Conservation (phyloP, 2,329 filamentous ascomycete species). For the Pseudogymnoascus sp. region DNA sequence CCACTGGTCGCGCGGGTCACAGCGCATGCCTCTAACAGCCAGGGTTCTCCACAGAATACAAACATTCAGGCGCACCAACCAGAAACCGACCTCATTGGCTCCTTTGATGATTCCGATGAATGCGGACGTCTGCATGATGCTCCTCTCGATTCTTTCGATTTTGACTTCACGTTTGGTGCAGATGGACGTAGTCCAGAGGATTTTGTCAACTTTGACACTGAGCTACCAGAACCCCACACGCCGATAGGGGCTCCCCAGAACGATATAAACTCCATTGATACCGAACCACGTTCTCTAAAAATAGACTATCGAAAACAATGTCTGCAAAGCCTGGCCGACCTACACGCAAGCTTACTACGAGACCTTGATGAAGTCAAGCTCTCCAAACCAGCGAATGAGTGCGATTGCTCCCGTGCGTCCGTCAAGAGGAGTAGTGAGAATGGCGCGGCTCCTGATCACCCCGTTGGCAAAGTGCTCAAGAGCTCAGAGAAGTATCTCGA, state of each 20-base stretch:
- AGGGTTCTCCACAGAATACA: neutral
- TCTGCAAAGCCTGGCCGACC: neutral
- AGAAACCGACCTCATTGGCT: neutral
- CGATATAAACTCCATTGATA: neutral
- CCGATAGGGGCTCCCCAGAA: neutral
- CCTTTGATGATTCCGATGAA: neutral
- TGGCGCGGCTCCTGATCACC: neutral
- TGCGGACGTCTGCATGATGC: neutral
- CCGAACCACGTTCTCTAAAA: neutral
- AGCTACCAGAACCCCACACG: neutral
- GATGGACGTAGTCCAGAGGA: neutral
- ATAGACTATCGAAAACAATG: neutral
- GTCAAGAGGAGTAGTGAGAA: neutral
- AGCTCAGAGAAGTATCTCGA: slow-evolving; percentile 1
- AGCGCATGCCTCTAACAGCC: neutral
- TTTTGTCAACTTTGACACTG: neutral
- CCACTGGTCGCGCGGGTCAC: neutral
- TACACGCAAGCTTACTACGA: neutral
- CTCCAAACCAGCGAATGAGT: neutral
- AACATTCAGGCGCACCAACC: neutral
- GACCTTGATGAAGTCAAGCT: slow-evolving; percentile 5
- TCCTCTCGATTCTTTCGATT: neutral
- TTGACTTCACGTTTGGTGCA: slow-evolving; percentile 1
- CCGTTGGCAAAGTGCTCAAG: neutral
- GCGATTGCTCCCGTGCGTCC: neutral